phyloP scores from a whole-genome alignment of 2,329 filamentous ascomycete species.

The Penicillium sclerotigenum region DNA sequence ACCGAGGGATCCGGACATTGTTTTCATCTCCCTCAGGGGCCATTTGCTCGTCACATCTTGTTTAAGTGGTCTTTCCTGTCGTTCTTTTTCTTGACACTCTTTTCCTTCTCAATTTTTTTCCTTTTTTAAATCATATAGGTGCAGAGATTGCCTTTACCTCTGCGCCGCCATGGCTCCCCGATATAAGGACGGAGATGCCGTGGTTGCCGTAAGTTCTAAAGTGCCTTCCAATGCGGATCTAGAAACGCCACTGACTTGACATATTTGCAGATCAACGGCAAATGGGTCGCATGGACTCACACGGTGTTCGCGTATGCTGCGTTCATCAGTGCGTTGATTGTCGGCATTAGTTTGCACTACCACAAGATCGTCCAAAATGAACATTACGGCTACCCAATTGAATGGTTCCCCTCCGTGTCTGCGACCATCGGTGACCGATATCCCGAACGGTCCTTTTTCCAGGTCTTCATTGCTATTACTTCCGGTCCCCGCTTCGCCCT shows the following conservation, averaged over 20 bases:
- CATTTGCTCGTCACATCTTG: conserved; percentile 20
- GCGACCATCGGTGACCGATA: conserved; percentile 97
- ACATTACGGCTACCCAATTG: conserved; percentile 86
- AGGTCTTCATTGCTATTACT: conserved; percentile 94
- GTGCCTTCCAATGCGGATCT: conserved; percentile 6
- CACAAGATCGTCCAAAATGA: conserved; percentile 98
- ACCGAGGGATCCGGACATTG: conserved; percentile 25
- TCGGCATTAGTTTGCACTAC: conserved; percentile 82
- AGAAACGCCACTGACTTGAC: conserved; percentile 28
- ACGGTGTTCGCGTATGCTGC: conserved; percentile 77
- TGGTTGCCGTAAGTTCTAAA: conserved; percentile 53
- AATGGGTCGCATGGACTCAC: conserved; percentile 87
- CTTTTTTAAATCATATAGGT: conserved; percentile 12
- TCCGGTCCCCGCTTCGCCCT: conserved; percentile 90
- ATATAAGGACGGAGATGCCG: conserved; percentile 60
- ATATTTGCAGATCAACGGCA: conserved; percentile 66
- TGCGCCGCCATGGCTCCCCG: conserved; percentile 56
- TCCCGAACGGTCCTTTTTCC: conserved; percentile 93
- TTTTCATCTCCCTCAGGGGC: conserved; percentile 32
- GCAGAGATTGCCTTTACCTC: conserved; percentile 15
- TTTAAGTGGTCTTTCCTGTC: conserved; percentile 24
- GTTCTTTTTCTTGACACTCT: conserved; percentile 23
- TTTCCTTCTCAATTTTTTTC: conserved; percentile 12
- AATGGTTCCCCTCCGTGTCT: conserved; percentile 96
- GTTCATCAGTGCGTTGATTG: conserved; percentile 79